Conservation (phyloP, 208 protist genomes). For the Leishmania mexicana region DNA sequence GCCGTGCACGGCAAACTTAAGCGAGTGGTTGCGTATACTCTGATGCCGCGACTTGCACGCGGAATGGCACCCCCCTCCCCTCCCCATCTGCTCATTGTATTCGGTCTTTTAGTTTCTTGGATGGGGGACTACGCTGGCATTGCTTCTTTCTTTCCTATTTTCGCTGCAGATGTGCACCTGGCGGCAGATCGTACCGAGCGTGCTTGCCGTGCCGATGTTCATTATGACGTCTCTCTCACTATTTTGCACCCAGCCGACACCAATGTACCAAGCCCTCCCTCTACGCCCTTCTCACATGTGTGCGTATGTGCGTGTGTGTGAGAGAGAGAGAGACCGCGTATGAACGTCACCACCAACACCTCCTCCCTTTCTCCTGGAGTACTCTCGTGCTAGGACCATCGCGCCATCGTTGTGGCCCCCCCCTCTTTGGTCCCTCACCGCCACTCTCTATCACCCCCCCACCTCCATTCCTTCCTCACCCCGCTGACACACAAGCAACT, state of each 20-base stretch:
- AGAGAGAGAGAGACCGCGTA: not conserved
- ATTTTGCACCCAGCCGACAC: not conserved
- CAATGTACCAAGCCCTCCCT: not conserved
- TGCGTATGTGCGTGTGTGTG: not conserved
- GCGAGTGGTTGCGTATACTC: conserved; percentile 16
- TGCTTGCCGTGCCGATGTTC: not conserved
- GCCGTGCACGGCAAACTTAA: not conserved
- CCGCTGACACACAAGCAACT: not conserved
- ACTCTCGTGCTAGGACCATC: not conserved
- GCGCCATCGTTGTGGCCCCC: not conserved
- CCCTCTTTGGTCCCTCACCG: not conserved
- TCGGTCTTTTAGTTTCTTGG: not conserved
- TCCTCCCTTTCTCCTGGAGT: not conserved
- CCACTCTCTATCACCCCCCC: not conserved
- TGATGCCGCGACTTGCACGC: not conserved
- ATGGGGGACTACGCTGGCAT: not conserved
- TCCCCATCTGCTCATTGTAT: not conserved
- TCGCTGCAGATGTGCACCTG: not conserved
- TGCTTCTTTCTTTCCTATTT: not conserved
- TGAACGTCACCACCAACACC: not conserved
- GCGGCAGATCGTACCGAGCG: not conserved
- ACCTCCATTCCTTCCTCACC: not conserved
- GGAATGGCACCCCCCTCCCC: not conserved
- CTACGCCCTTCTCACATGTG: not conserved
- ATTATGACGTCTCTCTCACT: conserved; percentile 2